These are phyloP conservation scores for Trypanosoma lewisi DNA, from an alignment of 208 protist genomes.

Conservation along the genomic window DNA sequence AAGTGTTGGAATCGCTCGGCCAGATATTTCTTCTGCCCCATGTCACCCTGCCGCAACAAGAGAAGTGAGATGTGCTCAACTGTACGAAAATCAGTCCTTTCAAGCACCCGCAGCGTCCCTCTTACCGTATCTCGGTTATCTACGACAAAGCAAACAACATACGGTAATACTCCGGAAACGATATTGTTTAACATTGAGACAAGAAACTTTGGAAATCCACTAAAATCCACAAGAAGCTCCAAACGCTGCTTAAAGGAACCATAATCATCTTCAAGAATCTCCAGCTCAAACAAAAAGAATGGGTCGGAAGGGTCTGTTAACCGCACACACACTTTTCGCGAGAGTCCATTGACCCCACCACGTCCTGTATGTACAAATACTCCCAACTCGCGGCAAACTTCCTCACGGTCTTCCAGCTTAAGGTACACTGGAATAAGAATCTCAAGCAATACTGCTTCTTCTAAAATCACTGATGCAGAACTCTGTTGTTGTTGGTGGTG, in stretches of 20 bases:
- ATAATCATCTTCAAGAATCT: conserved; percentile 86
- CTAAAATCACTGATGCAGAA: background rate
- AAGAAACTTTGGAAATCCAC: conserved; percentile 75
- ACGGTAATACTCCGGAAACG: conserved; percentile 34
- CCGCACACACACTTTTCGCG: conserved; percentile 49
- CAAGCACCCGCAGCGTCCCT: conserved; percentile 70
- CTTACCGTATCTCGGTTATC: conserved; percentile 27
- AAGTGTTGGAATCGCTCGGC: conserved; percentile 81
- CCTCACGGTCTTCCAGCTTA: conserved; percentile 39
- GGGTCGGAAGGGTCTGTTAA: conserved; percentile 77
- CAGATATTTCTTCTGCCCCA: conserved; percentile 79
- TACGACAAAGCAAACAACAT: conserved; percentile 37
- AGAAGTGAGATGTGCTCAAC: conserved; percentile 83
- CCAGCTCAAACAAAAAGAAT: conserved; percentile 83
- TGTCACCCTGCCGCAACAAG: conserved; percentile 77
- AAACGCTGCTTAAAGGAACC: conserved; percentile 68
- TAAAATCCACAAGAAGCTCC: conserved; percentile 83
- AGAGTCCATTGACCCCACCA: conserved; percentile 39
- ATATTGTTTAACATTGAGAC: conserved; percentile 64
- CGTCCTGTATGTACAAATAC: conserved; percentile 34
- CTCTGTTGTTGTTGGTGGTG: background rate
- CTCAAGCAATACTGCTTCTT: conserved; percentile 37
- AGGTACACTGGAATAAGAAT: conserved; percentile 35
- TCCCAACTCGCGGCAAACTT: conserved; percentile 33
- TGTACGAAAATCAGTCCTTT: conserved; percentile 70